These are phyloP conservation scores for Cicer cuneatum DNA, from an alignment of 306 rosid genomes.

Conservation along the genomic window DNA sequence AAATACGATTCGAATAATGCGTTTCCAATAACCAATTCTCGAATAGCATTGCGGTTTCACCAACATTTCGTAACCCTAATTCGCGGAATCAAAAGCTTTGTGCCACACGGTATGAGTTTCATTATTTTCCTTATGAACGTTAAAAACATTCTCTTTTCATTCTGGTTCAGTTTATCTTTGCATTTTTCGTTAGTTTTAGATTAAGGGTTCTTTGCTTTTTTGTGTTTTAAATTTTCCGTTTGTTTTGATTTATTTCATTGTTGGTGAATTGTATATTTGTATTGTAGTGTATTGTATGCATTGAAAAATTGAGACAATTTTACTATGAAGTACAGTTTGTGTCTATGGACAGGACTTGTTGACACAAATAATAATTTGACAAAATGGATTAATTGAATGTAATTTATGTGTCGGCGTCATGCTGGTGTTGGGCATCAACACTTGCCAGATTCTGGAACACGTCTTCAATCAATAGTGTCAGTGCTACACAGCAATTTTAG, in stretches of 20 bases:
- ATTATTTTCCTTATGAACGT: background rate
- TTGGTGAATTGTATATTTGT: background rate
- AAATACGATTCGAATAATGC: background rate
- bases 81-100: background rate
- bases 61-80: background rate
- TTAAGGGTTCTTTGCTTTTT: slow-evolving; percentile 17
- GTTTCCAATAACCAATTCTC: slow-evolving; percentile 10
- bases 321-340: no score
- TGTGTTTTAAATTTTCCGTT: background rate
- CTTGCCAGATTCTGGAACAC: no score
- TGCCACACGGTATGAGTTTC: slow-evolving; percentile 34
- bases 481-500: background rate
- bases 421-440: no score
- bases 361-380: no score
- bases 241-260: slow-evolving; percentile 5
- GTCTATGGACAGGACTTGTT: no score
- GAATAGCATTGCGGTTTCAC: background rate
- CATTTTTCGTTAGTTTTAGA: background rate
- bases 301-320: slow-evolving; percentile 1
- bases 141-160: slow-evolving; percentile 30
- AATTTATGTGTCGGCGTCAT: no score
- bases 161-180: slow-evolving; percentile 1
- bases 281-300: background rate
- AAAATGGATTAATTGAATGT: no score
- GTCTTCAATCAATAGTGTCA: no score